Evolutionary conservation across 257 asterid species (phyloP).

Genomic region (Solanum appendiculatum): DNA sequence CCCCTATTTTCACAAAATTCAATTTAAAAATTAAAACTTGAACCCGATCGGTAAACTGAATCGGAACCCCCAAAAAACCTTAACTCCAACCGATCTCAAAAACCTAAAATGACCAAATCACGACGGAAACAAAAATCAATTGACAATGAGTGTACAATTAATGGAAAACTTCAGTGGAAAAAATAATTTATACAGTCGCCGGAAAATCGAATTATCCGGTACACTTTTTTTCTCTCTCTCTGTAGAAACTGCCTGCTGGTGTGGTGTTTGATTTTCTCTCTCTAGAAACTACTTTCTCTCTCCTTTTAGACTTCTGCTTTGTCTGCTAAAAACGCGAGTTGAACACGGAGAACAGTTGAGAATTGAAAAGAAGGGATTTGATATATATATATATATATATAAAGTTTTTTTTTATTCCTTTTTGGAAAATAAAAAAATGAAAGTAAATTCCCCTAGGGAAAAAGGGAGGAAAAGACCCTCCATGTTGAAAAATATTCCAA

Average conservation of each 20-base stretch:
- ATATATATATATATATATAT: neutral
- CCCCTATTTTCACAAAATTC: neutral
- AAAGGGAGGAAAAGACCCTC: conserved; percentile 1
- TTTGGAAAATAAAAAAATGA: neutral
- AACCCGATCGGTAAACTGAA: neutral
- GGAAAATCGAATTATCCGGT: neutral
- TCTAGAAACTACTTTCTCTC: neutral
- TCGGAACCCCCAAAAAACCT: neutral
- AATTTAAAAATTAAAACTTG: neutral
- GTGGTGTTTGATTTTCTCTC: conserved; percentile 6
- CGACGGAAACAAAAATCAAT: neutral
- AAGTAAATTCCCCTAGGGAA: neutral
- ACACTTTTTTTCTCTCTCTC: conserved; percentile 1
- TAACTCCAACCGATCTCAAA: neutral
- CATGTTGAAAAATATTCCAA: neutral
- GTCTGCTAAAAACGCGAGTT: conserved; percentile 62
- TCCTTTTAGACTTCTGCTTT: neutral
- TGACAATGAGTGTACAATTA: conserved; percentile 4
- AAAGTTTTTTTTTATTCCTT: neutral
- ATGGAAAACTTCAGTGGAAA: neutral
- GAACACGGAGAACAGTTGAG: conserved; percentile 86
- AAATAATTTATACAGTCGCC: neutral
- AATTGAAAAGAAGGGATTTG: conserved; percentile 6
- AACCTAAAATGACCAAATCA: neutral
- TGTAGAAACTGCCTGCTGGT: neutral